Evolutionary conservation across 2,329 filamentous ascomycete species (phyloP).

Genomic region (Colletotrichum horii): DNA sequence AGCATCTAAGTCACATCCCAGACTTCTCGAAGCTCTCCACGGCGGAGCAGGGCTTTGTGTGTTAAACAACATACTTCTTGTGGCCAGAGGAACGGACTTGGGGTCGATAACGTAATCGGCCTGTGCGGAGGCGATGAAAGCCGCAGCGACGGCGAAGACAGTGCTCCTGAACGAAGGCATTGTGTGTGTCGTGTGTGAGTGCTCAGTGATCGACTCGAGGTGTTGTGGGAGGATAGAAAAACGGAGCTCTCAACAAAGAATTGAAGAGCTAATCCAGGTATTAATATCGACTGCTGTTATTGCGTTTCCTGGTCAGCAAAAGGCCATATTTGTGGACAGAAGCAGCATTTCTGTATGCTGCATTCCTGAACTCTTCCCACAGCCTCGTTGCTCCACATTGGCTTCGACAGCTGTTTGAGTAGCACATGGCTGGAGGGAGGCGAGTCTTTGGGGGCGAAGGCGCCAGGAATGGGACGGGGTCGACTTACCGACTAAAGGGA

Average conservation of each 20-base stretch:
- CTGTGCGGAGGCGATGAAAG: constrained; percentile 57
- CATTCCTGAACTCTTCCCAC: constrained; percentile 18
- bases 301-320: constrained; percentile 21
- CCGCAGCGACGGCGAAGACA: constrained; percentile 58
- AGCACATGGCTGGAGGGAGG: neutral
- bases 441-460: constrained; percentile 4
- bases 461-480: neutral
- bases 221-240: neutral
- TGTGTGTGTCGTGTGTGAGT: constrained; percentile 20
- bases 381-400: neutral
- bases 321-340: neutral
- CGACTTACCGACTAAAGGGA: constrained; percentile 7
- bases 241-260: neutral
- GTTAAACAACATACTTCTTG: constrained; percentile 51
- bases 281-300: neutral
- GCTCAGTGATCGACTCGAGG: neutral
- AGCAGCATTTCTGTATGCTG: neutral
- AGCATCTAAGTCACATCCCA: constrained; percentile 18
- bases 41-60: no score
- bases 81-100: constrained; percentile 55
- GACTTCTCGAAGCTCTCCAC: neutral
- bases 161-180: constrained; percentile 63
- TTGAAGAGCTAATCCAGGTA: neutral
- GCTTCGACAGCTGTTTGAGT: neutral
- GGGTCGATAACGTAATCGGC: constrained; percentile 69